Base-by-base conservation (phyloP, 345 rosid species). In the Pseudoturritis turrita region DNA sequence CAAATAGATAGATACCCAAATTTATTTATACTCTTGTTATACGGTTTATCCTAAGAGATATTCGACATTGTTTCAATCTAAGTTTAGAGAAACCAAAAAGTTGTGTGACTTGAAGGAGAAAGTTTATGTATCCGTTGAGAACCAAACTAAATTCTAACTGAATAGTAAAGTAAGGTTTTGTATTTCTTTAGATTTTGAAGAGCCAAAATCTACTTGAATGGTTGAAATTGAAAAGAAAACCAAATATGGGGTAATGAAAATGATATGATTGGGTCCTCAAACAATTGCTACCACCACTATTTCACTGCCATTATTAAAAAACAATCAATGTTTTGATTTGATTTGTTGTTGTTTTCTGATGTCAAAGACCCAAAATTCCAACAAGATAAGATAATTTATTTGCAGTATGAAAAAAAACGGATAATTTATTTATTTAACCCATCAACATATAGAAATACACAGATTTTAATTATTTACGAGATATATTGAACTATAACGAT, bases 181-280 rank as follows among this genome's bases (percentile, higher is more conserved):
- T 36, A 57, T 47, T 50, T 36, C n/a, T 50, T 36, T 35, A 13
- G 33, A 65, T 22, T 35, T 50, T 33, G 59, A 65, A 65, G 36
- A 51, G 59, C 47, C 70, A 65, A 36, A 46, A 33, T 47, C 36
- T 29, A 18, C 33, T 64, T 19, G 31, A 64, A 39, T 65, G 70
- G 59, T 50, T 47, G 46, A 36, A 50, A 65, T 4, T 22, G 58
- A 22, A 25, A 36, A 19, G 31, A 21, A 64, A 49, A 47, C 4
- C 49, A 9, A 7, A 60, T 8, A 41, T 25, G 36, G 36, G 37
- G 8, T 23, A 60, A 25, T 43, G 52, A 62, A 15, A 26, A 62
- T 3, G 39, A 43, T 9, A 41, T 33, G 39, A 10, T 41, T 23
- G 52, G 52, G 52, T 62, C 40, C 66, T 46, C 29, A 31, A 46